A percentile compares a stretch with the other conserved stretches of the same genome.
These are phyloP conservation scores for Avena sativa DNA, from an alignment of 176 grass and related monocot genomes.

Conservation along the genomic window DNA sequence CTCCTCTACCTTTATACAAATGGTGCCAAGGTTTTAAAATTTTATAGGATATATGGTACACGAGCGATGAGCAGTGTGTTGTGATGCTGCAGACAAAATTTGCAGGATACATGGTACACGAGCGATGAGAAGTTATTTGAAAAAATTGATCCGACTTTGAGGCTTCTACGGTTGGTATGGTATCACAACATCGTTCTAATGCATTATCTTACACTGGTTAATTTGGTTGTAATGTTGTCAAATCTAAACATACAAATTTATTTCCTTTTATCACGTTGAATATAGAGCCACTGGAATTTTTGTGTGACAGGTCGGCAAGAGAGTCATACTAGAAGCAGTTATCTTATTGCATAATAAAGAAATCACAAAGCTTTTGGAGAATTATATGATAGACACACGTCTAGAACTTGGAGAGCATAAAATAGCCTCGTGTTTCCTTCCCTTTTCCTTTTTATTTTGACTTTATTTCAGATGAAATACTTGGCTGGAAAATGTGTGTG, in stretches of 20 bases:
- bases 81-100: conserved; percentile 98
- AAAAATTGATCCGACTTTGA: conserved; percentile 20
- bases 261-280: background rate
- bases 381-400: too few species aligned
- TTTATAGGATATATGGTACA: conserved; percentile 90
- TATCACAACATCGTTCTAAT: conserved; percentile 78
- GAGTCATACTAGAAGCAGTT: background rate
- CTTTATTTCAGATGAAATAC: too few species aligned
- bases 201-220: background rate
- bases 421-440: too few species aligned
- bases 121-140: conserved; percentile 69
- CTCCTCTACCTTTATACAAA: conserved; percentile 94
- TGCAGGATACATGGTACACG: too few species aligned
- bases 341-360: too few species aligned
- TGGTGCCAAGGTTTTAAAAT: conserved; percentile 99
- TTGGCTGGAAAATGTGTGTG: too few species aligned
- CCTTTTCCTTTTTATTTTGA: too few species aligned
- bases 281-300: background rate
- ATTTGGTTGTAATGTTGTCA: background rate
- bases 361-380: too few species aligned
- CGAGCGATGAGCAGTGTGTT: conserved; percentile 93
- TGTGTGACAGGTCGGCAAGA: background rate
- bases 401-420: too few species aligned
- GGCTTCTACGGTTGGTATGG: conserved; percentile 76
- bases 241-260: background rate